These are phyloP conservation scores for Westerdykella ornata DNA, from an alignment of 2,329 filamentous ascomycete species.

Conservation along the genomic window DNA sequence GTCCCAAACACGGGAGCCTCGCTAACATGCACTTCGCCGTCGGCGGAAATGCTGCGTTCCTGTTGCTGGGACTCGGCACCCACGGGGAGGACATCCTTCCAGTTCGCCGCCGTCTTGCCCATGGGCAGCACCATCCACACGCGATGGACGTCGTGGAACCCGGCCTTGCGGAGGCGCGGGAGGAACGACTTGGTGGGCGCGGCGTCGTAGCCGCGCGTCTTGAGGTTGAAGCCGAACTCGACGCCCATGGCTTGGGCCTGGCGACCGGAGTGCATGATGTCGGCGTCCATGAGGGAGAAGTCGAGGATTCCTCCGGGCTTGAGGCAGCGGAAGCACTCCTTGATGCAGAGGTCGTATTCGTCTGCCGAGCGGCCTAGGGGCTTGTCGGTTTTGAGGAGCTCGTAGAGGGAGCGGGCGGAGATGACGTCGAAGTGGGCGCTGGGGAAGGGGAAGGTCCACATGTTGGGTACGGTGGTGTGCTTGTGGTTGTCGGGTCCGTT, in stretches of 20 bases:
- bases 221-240: conserved; percentile 86
- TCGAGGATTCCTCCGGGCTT: conserved; percentile 92
- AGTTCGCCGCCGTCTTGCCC: conserved; percentile 46
- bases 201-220: conserved; percentile 84
- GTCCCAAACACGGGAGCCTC: conserved; percentile 28
- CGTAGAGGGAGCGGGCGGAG: conserved; percentile 79
- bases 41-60: conserved; percentile 35
- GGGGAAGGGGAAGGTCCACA: conserved; percentile 78
- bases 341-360: conserved; percentile 80
- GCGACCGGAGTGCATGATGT: conserved; percentile 78
- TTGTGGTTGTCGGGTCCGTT: conserved; percentile 81
- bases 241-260: conserved; percentile 75
- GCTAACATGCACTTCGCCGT: conserved; percentile 26
- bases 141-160: conserved; percentile 74
- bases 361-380: conserved; percentile 51
- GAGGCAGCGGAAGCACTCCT: conserved; percentile 81
- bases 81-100: conserved; percentile 34
- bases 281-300: conserved; percentile 82
- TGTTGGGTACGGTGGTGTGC: conserved; percentile 66
- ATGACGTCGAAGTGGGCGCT: conserved; percentile 85
- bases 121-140: conserved; percentile 87
- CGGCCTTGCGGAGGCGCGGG: conserved; percentile 62
- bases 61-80: conserved; percentile 23
- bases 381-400: conserved; percentile 63
- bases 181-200: conserved; percentile 76